Conservation (phyloP, 352 stramenopile species). For the Phytophthora tubulina region DNA sequence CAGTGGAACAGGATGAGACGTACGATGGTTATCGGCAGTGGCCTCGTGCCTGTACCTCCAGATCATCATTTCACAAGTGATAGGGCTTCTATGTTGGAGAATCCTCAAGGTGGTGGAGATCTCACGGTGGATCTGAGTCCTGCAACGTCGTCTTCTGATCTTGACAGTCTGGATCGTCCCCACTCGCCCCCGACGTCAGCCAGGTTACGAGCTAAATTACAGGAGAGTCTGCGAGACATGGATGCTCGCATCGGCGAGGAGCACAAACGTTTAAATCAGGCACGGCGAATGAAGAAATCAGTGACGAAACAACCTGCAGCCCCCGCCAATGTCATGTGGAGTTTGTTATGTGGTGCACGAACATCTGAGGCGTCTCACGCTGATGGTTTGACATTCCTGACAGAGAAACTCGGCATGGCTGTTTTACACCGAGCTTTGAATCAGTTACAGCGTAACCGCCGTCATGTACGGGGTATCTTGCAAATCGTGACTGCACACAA, state of each 20-base stretch:
- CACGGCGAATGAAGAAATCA: constrained; percentile 44
- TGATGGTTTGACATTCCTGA: constrained; percentile 69
- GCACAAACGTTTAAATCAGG: constrained; percentile 47
- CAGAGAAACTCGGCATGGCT: constrained; percentile 61
- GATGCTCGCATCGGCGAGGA: constrained; percentile 64
- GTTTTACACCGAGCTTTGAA: constrained; percentile 80
- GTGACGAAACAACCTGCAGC: constrained; percentile 28
- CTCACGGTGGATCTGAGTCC: constrained; percentile 37
- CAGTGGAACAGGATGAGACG: constrained; percentile 60
- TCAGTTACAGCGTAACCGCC: constrained; percentile 81
- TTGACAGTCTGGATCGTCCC: constrained; percentile 36
- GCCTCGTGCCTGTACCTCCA: constrained; percentile 54
- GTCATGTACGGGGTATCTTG: constrained; percentile 78
- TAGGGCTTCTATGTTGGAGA: constrained; percentile 36
- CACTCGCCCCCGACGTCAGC: constrained; percentile 46
- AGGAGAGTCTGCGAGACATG: constrained; percentile 65
- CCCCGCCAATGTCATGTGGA: constrained; percentile 63
- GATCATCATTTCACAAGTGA: constrained; percentile 31
- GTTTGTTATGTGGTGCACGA: constrained; percentile 64
- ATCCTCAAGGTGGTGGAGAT: constrained; percentile 47
- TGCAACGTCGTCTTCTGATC: constrained; percentile 36
- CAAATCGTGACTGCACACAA: constrained; percentile 87
- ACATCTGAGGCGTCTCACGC: constrained; percentile 42
- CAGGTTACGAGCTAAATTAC: constrained; percentile 71
- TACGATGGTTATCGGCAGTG: constrained; percentile 36